These are phyloP conservation scores for Drechslerella coelobrocha DNA, from an alignment of 2,329 filamentous ascomycete genomes.

Conservation along the genomic window DNA sequence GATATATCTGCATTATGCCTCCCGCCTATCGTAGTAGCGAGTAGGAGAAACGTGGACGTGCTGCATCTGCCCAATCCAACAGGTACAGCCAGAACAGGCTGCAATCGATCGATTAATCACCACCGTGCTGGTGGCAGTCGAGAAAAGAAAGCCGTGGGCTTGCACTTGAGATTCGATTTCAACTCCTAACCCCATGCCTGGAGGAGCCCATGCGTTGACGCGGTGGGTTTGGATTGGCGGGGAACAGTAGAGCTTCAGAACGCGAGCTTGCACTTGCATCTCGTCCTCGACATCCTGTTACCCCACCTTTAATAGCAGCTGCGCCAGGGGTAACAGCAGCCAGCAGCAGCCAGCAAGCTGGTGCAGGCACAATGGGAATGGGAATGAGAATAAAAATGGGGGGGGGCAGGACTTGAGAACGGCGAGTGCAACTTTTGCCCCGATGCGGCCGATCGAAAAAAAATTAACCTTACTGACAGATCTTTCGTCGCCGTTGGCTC, in stretches of 20 bases:
- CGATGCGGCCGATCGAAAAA: too few species aligned
- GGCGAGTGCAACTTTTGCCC: too few species aligned
- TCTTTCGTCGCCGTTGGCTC: too few species aligned
- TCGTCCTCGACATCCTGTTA: neutral
- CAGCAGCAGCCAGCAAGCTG: too few species aligned
- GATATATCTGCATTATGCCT: neutral
- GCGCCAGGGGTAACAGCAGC: too few species aligned
- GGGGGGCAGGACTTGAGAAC: too few species aligned
- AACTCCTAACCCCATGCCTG: neutral
- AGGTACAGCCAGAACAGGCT: constrained; percentile 7
- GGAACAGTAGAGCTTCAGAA: neutral
- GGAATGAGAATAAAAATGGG: too few species aligned
- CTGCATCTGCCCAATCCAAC: constrained; percentile 7
- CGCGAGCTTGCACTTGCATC: neutral
- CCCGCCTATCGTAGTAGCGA: neutral
- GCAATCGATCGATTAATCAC: neutral
- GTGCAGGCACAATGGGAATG: too few species aligned
- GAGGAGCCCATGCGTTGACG: constrained; percentile 50
- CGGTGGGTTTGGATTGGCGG: constrained; percentile 32
- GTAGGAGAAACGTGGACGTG: neutral
- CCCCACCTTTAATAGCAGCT: too few species aligned
- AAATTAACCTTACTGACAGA: too few species aligned
- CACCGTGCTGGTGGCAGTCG: too few species aligned
- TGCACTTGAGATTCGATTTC: neutral
- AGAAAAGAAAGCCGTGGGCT: too few species aligned